Conservation (phyloP, 2,329 filamentous ascomycete genomes). For the Beauveria brongniartii region DNA sequence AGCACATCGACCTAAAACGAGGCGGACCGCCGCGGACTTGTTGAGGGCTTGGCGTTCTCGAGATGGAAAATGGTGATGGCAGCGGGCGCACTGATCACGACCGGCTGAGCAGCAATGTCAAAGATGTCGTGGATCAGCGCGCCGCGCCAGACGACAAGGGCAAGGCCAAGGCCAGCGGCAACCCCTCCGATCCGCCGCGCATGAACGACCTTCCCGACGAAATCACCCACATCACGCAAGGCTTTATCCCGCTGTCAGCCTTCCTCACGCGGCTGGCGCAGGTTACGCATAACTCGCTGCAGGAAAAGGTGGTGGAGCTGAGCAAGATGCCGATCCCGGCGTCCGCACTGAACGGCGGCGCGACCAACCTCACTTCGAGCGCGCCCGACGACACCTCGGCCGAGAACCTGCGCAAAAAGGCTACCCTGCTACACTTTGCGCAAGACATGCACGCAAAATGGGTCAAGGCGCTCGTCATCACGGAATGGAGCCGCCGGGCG, state of each 20-base stretch:
- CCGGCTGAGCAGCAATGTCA: conserved; percentile 33
- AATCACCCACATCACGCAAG: conserved; percentile 63
- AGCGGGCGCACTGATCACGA: conserved; percentile 50
- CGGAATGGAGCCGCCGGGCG: conserved; percentile 79
- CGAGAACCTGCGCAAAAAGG: conserved; percentile 70
- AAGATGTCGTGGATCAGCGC: conserved; percentile 30
- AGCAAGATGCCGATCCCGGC: conserved; percentile 56
- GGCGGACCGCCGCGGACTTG: neutral
- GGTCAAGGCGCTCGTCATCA: conserved; percentile 85
- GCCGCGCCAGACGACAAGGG: conserved; percentile 28
- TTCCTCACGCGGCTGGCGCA: conserved; percentile 75
- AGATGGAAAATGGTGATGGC: conserved; percentile 47
- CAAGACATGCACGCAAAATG: conserved; percentile 77
- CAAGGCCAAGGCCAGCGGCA: conserved; percentile 20
- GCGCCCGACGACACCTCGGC: conserved; percentile 47
- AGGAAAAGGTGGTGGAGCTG: conserved; percentile 61
- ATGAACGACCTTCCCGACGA: conserved; percentile 54
- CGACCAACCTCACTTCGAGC: conserved; percentile 23
- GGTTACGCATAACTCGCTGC: conserved; percentile 70
- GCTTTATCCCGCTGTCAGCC: conserved; percentile 66
- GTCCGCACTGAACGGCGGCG: conserved; percentile 44
- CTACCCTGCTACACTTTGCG: conserved; percentile 65
- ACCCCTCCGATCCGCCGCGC: conserved; percentile 22
- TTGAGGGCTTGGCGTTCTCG: conserved; percentile 44
- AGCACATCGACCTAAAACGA: neutral